A percentile compares a stretch with the other conserved stretches of the same genome.
Evolutionary conservation across 1,284 basidiomycete species (phyloP).

Genomic region (Ceratobasidium sp.): DNA sequence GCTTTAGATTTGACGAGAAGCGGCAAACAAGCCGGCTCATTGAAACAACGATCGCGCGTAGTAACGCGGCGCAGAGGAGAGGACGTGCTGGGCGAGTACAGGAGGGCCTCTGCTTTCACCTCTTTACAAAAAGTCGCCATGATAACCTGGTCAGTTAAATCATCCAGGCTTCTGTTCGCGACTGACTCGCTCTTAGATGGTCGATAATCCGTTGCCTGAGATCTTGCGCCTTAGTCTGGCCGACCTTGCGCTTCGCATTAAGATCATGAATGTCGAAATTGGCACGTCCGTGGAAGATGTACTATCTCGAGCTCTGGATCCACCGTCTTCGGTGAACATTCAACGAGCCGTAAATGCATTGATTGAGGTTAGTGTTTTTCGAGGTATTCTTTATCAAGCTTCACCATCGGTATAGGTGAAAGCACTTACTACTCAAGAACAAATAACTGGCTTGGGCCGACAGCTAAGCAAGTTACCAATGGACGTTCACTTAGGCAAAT

Average conservation of each 20-base stretch:
- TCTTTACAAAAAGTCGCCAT: constrained; percentile 93
- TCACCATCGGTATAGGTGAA: constrained; percentile 68
- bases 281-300: constrained; percentile 93
- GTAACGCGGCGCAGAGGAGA: constrained; percentile 85
- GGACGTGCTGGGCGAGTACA: constrained; percentile 71
- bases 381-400: background rate
- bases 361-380: constrained; percentile 77
- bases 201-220: constrained; percentile 93
- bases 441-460: constrained; percentile 95
- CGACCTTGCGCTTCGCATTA: constrained; percentile 94
- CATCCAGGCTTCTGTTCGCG: constrained; percentile 49
- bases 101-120: constrained; percentile 92
- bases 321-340: constrained; percentile 88
- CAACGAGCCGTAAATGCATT: constrained; percentile 92
- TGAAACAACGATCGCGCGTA: constrained; percentile 92
- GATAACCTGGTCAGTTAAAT: constrained; percentile 70
- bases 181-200: constrained; percentile 69
- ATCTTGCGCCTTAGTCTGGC: constrained; percentile 96
- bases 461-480: constrained; percentile 93
- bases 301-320: constrained; percentile 88
- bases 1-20: constrained; percentile 92
- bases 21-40: constrained; percentile 93
- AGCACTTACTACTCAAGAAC: constrained; percentile 86
- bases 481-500: constrained; percentile 97
- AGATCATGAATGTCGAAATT: constrained; percentile 93